Evolutionary conservation across 768 basidiomycete species (phyloP).

Genomic region (Favolaschia claudopus): DNA sequence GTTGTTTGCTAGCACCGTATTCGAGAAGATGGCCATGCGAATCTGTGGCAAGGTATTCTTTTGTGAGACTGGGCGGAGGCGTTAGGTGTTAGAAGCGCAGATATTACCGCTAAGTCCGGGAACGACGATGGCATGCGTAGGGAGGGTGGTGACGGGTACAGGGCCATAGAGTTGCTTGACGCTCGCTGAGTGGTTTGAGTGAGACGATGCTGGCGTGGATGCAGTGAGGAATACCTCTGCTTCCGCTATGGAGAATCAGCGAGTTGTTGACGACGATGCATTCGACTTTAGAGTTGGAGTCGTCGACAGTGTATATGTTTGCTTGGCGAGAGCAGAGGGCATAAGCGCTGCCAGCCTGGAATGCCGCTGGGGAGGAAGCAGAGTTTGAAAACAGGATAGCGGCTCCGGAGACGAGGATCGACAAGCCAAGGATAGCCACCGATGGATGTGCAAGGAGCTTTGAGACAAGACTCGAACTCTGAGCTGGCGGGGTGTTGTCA

Average conservation of each 20-base stretch:
- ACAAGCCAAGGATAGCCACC: conserved; percentile 6
- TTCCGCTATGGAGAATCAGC: conserved; percentile 56
- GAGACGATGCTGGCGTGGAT: neutral
- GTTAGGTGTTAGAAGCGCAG: neutral
- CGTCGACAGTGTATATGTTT: conserved; percentile 77
- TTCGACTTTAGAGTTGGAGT: conserved; percentile 55
- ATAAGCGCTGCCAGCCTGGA: conserved; percentile 39
- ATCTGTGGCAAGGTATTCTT: conserved; percentile 49
- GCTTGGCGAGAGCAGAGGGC: conserved; percentile 59
- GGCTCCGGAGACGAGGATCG: neutral
- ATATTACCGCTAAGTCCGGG: conserved; percentile 74
- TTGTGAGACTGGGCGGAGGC: neutral
- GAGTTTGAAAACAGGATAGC: neutral
- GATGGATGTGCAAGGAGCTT: no score
- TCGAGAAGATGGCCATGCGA: conserved; percentile 85
- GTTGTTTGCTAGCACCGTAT: conserved; percentile 71
- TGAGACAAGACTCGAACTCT: no score
- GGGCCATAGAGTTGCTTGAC: neutral
- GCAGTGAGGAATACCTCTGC: conserved; percentile 45
- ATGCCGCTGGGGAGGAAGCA: neutral
- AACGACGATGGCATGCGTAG: conserved; percentile 57
- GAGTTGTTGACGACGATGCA: conserved; percentile 66
- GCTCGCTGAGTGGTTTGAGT: conserved; percentile 42
- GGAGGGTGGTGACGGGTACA: conserved; percentile 23
- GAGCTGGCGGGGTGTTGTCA: no score